Evolutionary conservation across 345 rosid genomes (phyloP), one percentile per base, ranked within the genome.

Genomic region (Rhizophora mangle): DNA sequence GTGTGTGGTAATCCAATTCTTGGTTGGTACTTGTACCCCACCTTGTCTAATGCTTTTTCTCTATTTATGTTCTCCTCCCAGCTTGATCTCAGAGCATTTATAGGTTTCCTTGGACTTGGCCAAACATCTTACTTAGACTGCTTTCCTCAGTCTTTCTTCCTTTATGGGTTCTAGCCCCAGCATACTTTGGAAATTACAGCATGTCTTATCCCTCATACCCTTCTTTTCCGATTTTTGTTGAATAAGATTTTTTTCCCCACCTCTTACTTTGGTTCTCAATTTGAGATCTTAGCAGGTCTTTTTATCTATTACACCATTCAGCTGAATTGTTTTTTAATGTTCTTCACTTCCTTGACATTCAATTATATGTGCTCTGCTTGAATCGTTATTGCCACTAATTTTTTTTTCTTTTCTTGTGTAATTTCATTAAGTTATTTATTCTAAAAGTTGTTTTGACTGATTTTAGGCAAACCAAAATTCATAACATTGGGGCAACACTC

Each of bases 391-490:
- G 11, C 11, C 29, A 24, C 21, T 57, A 60, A 7, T n/a, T 24
- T 55, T 49, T 55, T 53, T 43, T 63, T 60, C 30, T n/a, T 43
- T 36, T 20, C 43, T 36, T 8, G 18, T 3, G 8, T 49, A 8
- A 49, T 29, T 27, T 54, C 52, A 20, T 61, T 16, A n/a, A 6
- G 64, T 20, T 73, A 55, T 60, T 10, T 71, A 46, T 56, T 26
- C 55, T 20, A 20, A 4, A 30, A 10, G 73, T 66, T 70, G 54
- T 60, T 65, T 72, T 70, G 46, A 67, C 64, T 80, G 68, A 74
- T 73, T 5, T 56, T 63, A 95, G 99, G 92, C 96, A 95, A 85
- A 95, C 99, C 70, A 95, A 92, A 73, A 79, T 95, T 73, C 99
- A 95, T 80, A 86, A 83, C 71, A 84, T 88, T 54, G 98, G 99